Base-by-base conservation (phyloP, 2,329 filamentous ascomycete species). In the Fusarium chuoi region DNA sequence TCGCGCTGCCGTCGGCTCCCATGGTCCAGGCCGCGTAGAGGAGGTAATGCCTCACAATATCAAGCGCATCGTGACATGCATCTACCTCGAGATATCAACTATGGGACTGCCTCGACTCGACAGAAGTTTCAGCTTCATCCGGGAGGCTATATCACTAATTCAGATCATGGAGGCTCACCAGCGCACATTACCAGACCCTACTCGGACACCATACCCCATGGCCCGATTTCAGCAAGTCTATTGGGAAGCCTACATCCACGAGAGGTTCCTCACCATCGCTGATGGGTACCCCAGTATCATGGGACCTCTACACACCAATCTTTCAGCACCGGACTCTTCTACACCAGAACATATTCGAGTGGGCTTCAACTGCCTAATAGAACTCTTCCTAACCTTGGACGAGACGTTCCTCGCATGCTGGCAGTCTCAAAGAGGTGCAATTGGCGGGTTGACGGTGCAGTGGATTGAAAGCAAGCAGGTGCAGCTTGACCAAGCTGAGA, bases 241-340 rank as follows among this genome's bases (percentile, higher is more conserved):
- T 76, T 89, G 88, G 87, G 84, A 88, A 70, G 84, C 84, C 18
- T 89, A 86, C 72, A 87, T 89, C 38, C 87, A 89, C 67, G 88
- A 89, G 75, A 84, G 88, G 22, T 89, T 89, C 75, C 75, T 87
- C n/a, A 85, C 85, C 39, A 85, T 89, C 33, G 80, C 86, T 8
- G 84, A 87, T 44, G 87, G 87, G 48, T 84, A 84, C 10, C 82
- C 83, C 4, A 81, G 81, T 35, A 77, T 80, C 22, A 75, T 84
- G 67, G 73, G 75, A 14, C 80, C 82, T 2, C 79, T 84, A 12
- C 63, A 71, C 22, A 77, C 77, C 2, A 79, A 80, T 8, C 72
- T 81, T 24, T 82, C 81, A 4, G 49, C 76, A 6, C 41, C 74
- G 15, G 83, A 85, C 68, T 61, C 74, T 6, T 78, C 72, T 28